Evolutionary conservation across 192 early-diverging fungal species (phyloP), one percentile per base, ranked within the genome.

Genomic region (Dissophora ornata): DNA sequence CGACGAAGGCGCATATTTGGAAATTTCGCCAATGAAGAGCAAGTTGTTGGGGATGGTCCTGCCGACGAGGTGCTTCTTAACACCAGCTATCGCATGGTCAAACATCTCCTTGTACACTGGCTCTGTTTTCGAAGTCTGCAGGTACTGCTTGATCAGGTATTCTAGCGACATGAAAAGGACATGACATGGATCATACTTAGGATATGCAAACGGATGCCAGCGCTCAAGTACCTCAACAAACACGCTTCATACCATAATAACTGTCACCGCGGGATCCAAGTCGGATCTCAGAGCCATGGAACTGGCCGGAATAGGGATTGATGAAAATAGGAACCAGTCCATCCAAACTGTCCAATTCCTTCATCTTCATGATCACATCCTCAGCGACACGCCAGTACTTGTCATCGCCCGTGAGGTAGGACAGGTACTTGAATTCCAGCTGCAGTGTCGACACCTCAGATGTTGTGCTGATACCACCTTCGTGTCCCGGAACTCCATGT

Each of bases 141-240:
- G 77, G 48, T 91, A 95, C 73, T 96, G 95, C 77, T 98, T 98
- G 24, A 91, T 86, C 48, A 93, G 82, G 77, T 98, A 98, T 85
- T 98, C 95, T 92, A 69, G 18, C 36, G 46, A 18, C 25, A 41
- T 15, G 3, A 62, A 33, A 58, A 45, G 5, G 40, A 62, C 30
- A 11, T 30, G 4, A 42, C n/a, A n/a, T n/a, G n/a, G n/a, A n/a
- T n/a, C n/a, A n/a, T n/a, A n/a, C n/a, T n/a, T n/a, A n/a, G n/a
- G n/a, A n/a, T n/a, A n/a, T n/a, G n/a, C n/a, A n/a, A n/a, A n/a
- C n/a, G n/a, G n/a, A n/a, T n/a, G n/a, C n/a, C n/a, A n/a, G n/a
- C n/a, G n/a, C n/a, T n/a, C n/a, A n/a, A n/a, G n/a, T 22, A 22
- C 21, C 22, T 2, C 46, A 47, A 16, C 13, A 2, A 47, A 8